phyloP scores from a whole-genome alignment of 2,329 filamentous ascomycete species.

The Coleophoma cylindrospora region DNA sequence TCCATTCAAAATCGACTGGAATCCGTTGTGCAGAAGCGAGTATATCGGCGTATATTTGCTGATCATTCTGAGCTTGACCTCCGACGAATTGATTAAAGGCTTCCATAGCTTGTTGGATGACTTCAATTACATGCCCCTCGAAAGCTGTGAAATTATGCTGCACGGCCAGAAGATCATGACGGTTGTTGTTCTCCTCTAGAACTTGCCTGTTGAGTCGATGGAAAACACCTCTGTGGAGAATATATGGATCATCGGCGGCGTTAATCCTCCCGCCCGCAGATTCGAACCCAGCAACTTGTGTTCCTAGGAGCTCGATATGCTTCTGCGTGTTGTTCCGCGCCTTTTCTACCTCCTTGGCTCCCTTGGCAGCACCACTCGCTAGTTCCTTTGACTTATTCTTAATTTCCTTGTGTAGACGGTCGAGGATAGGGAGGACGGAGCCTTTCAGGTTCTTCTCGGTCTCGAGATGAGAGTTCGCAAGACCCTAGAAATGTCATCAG shows the following conservation, averaged over 20 bases:
- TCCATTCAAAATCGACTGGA: constrained; percentile 86
- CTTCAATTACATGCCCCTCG: constrained; percentile 78
- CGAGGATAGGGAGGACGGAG: constrained; percentile 80
- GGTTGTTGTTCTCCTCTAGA: constrained; percentile 91
- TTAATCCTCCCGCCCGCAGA: constrained; percentile 67
- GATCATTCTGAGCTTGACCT: constrained; percentile 76
- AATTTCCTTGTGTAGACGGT: constrained; percentile 90
- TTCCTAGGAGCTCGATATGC: constrained; percentile 89
- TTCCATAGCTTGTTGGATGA: constrained; percentile 76
- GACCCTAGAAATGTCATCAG: constrained; percentile 50
- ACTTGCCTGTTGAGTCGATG: constrained; percentile 88
- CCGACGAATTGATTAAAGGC: constrained; percentile 78
- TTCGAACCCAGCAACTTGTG: constrained; percentile 77
- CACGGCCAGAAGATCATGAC: constrained; percentile 84
- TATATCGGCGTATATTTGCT: constrained; percentile 80
- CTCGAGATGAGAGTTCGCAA: constrained; percentile 84
- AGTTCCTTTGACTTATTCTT: constrained; percentile 96
- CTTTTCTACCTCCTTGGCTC: constrained; percentile 88
- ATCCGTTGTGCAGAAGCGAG: constrained; percentile 71
- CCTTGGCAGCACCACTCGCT: constrained; percentile 72
- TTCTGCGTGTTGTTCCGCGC: constrained; percentile 83
- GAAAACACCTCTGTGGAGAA: constrained; percentile 74
- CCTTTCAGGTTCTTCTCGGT: constrained; percentile 88
- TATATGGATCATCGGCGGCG: constrained; percentile 78
- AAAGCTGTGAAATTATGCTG: constrained; percentile 87